Evolutionary conservation across 1,139 yeast genomes (phyloP), one percentile per base, ranked within the genome.

Genomic region (Blastobotrys ciferrii): DNA sequence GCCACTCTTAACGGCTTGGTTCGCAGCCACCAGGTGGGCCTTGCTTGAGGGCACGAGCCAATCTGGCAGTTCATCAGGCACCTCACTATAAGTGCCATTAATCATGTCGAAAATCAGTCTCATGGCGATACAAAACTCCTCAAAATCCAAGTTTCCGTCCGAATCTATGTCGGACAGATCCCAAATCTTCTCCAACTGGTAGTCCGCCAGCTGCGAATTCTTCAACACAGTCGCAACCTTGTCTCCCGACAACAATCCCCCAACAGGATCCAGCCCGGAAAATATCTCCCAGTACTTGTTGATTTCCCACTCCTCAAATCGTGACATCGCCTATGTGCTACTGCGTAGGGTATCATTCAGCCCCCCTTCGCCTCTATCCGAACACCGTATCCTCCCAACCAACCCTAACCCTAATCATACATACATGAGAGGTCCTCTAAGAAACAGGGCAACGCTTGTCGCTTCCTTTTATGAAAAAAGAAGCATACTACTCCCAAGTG

Each of bases 41-140:
- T 92, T 92, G 43, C 89, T 81, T 4, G 92, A 83, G 1, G 98
- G 98, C 52, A 92, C 78, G 55, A 94, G 78, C 98, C 98, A 91
- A 38, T 78, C 81, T 1, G 98, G 98, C 50, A 92, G 75, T 46
- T 76, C 75, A 18, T 71, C 66, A 1, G 98, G 98, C 4, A 91
- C 75, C 17, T 71, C 69, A 7, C 74, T 65, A 44, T 77, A 73
- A 40, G 81, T 83, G 25, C 91, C 89, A 67, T 91, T 89, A 45
- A 92, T 92, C 62, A 85, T 69, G 66, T 92, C 98, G 65, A 89
- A 94, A 44, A 91, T 87, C 53, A 92, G 76, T 57, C 97, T 77
- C 98, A 92, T 94, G 49, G 98, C 92, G 54, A 92, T 88, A 65
- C 98, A 92, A 67, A 92, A 92, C 70, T 92, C 98, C 67, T 92